phyloP scores from a whole-genome alignment of 1,284 basidiomycete species.

The Ceratobasidium sp. region DNA sequence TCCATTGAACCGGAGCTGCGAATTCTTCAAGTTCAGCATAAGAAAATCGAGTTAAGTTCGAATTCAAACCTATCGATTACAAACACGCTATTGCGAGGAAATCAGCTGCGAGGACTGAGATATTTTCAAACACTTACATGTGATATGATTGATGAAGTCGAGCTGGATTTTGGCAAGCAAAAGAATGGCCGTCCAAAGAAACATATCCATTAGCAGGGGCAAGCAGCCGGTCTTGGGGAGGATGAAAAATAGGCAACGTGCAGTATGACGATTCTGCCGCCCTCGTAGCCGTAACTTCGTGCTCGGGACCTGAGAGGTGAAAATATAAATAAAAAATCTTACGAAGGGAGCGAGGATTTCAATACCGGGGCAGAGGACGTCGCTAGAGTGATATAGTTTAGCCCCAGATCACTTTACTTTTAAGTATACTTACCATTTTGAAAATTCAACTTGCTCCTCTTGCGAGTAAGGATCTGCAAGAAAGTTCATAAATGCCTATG shows the following conservation, averaged over 20 bases:
- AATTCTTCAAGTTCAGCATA: background rate
- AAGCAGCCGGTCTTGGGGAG: conserved; percentile 52
- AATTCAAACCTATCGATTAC: conserved; percentile 60
- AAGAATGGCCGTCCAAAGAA: conserved; percentile 67
- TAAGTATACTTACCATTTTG: conserved; percentile 61
- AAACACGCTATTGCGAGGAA: conserved; percentile 58
- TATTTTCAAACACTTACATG: conserved; percentile 59
- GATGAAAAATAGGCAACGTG: conserved; percentile 65
- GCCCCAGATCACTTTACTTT: background rate
- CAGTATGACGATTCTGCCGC: conserved; percentile 66
- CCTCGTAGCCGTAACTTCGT: conserved; percentile 56
- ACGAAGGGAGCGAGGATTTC: background rate
- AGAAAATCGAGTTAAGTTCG: background rate
- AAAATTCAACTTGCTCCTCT: conserved; percentile 61
- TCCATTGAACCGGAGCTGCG: conserved; percentile 67
- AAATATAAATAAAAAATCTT: background rate
- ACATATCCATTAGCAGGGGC: conserved; percentile 59
- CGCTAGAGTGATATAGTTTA: conserved; percentile 54
- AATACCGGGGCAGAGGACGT: conserved; percentile 65
- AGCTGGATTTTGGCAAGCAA: conserved; percentile 65
- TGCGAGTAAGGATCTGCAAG: conserved; percentile 45
- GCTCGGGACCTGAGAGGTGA: conserved; percentile 60
- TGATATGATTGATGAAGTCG: conserved; percentile 64
- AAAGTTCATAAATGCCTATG: background rate
- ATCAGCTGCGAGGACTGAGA: background rate